Conservation (phyloP, 345 rosid species). For the Corchorus olitorius region DNA sequence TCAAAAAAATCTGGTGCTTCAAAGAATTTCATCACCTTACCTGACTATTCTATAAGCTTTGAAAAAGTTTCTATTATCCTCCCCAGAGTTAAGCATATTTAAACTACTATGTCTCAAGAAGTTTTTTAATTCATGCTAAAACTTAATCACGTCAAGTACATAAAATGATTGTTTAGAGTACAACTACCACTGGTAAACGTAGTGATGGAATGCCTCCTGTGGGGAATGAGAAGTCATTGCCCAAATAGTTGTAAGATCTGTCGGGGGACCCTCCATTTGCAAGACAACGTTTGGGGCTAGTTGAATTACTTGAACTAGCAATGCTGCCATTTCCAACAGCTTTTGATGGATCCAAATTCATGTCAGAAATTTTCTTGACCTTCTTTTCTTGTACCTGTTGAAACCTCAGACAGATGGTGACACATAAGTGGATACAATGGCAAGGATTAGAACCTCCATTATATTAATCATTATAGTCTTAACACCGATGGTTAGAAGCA, state of each 20-base stretch:
- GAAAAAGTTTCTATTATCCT: background rate
- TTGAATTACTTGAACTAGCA: conserved; percentile 48
- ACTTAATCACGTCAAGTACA: conserved; percentile 14
- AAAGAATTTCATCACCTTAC: conserved; percentile 1
- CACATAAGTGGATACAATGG: conserved; percentile 1
- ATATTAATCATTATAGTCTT: conserved; percentile 3
- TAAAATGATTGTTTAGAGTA: conserved; percentile 34
- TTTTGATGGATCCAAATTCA: conserved; percentile 67
- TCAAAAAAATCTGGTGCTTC: background rate
- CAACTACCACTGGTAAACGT: conserved; percentile 90
- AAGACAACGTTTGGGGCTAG: conserved; percentile 35
- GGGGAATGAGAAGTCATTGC: conserved; percentile 59
- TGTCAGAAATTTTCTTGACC: conserved; percentile 78
- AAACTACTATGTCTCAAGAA: background rate
- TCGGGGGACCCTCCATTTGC: conserved; percentile 62
- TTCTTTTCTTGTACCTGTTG: conserved; percentile 92
- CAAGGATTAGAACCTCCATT: background rate
- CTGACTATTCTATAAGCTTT: background rate
- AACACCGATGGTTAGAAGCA: background rate
- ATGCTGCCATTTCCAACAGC: conserved; percentile 46
- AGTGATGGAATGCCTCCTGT: conserved; percentile 69
- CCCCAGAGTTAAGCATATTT: background rate
- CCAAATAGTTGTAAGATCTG: conserved; percentile 31
- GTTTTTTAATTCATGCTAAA: conserved; percentile 15
- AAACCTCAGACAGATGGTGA: conserved; percentile 15